phyloP scores from a whole-genome alignment of 208 protist species.

The Naegleria gruberi region DNA sequence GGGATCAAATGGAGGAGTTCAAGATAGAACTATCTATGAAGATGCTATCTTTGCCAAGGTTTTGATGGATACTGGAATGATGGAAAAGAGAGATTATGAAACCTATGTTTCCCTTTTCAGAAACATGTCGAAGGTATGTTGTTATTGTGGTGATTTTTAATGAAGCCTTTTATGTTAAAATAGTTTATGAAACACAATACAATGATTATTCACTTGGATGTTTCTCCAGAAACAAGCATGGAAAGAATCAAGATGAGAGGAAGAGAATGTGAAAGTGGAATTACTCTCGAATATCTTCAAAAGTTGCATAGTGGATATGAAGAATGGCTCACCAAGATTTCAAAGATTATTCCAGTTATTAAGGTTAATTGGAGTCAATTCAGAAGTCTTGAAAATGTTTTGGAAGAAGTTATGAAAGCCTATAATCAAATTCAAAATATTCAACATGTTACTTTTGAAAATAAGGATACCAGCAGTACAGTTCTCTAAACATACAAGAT shows the following conservation, averaged over 20 bases:
- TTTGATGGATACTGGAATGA: slow-evolving; percentile 29
- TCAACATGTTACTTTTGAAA: neutral
- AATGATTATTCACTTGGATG: slow-evolving; percentile 47
- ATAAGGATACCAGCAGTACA: neutral
- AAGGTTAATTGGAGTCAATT: neutral
- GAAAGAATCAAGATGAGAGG: slow-evolving; percentile 35
- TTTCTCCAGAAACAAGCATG: slow-evolving; percentile 41
- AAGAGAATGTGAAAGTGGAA: slow-evolving; percentile 32
- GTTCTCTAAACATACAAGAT: too few species aligned
- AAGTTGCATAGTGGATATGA: slow-evolving; percentile 38
- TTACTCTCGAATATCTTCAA: slow-evolving; percentile 39
- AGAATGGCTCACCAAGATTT: slow-evolving; percentile 35
- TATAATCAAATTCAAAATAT: neutral
- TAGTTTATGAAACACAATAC: slow-evolving; percentile 46
- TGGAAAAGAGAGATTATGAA: slow-evolving; percentile 42
- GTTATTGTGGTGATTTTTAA: neutral
- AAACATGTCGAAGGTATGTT: slow-evolving; percentile 35
- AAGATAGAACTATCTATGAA: slow-evolving; percentile 49
- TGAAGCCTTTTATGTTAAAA: neutral
- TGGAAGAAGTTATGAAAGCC: neutral
- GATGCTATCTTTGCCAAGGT: slow-evolving; percentile 42
- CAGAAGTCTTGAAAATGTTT: neutral
- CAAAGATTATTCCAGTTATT: slow-evolving; percentile 40
- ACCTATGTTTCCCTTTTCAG: slow-evolving; percentile 40
- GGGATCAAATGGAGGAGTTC: slow-evolving; percentile 29